Evolutionary conservation across 2,329 filamentous ascomycete species (phyloP).

Genomic region (Alternaria novae-zelandiae): DNA sequence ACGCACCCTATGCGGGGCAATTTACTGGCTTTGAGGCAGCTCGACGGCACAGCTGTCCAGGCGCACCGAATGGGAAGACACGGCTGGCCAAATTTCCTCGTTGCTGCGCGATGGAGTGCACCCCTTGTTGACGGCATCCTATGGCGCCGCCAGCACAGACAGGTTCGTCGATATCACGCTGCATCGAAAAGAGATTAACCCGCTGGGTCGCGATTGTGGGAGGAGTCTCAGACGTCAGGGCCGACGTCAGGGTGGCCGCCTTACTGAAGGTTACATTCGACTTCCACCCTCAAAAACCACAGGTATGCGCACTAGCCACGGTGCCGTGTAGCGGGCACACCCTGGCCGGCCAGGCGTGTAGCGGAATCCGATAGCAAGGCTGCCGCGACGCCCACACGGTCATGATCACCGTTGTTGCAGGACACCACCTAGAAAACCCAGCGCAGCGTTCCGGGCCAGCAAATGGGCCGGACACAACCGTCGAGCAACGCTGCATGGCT

Average conservation of each 20-base stretch:
- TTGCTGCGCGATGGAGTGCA: slow-evolving; percentile 36
- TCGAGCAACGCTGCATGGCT: slow-evolving; percentile 29
- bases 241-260: slow-evolving; percentile 6
- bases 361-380: slow-evolving; percentile 11
- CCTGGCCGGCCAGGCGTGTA: background rate
- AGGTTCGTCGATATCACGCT: slow-evolving; percentile 36
- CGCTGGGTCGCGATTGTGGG: slow-evolving; percentile 12
- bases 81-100: slow-evolving; percentile 27
- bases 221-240: slow-evolving; percentile 6
- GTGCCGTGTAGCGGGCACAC: background rate
- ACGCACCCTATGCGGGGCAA: slow-evolving; percentile 25
- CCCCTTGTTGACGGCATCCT: slow-evolving; percentile 33
- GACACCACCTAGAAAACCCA: slow-evolving; percentile 25
- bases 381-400: slow-evolving; percentile 4
- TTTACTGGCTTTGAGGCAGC: slow-evolving; percentile 25
- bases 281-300: background rate
- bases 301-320: background rate
- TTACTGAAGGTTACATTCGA: background rate
- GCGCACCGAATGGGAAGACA: slow-evolving; percentile 33
- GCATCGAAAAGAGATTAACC: slow-evolving; percentile 35
- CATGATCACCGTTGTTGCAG: slow-evolving; percentile 26
- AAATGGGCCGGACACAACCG: slow-evolving; percentile 46
- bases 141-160: slow-evolving; percentile 36
- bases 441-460: slow-evolving; percentile 42
- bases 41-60: slow-evolving; percentile 29